These are phyloP conservation scores for Flaveria brownii DNA, from an alignment of 129 eudicot species.

Conservation along the genomic window DNA sequence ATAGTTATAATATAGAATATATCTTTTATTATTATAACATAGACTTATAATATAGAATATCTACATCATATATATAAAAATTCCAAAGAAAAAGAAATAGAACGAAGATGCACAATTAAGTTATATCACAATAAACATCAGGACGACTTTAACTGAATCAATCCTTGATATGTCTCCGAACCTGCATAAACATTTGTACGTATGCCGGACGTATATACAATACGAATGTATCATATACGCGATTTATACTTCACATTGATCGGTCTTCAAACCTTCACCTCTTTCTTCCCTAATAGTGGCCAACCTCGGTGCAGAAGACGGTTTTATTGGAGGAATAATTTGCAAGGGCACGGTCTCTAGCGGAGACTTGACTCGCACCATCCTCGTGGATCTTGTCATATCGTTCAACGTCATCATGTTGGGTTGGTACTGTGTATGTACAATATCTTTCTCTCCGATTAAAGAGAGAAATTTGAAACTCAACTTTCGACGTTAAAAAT, in stretches of 20 bases:
- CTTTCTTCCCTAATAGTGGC: slow-evolving; percentile 57
- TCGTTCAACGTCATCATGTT: slow-evolving; percentile 47
- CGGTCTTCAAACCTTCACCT: slow-evolving; percentile 44
- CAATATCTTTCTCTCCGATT: slow-evolving; percentile 33
- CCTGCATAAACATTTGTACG: slow-evolving; percentile 24
- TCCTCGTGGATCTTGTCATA: slow-evolving; percentile 41
- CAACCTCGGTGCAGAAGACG: slow-evolving; percentile 50
- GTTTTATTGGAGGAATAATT: slow-evolving; percentile 38
- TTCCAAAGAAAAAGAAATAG: slow-evolving; percentile 11
- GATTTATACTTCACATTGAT: slow-evolving; percentile 23
- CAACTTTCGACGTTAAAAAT: slow-evolving; percentile 26
- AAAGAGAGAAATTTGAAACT: slow-evolving; percentile 43
- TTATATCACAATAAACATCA: slow-evolving; percentile 33
- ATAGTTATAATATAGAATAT: not conserved
- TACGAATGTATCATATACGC: not conserved
- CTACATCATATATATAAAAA: slow-evolving; percentile 14
- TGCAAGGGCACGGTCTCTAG: slow-evolving; percentile 53
- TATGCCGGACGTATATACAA: not conserved
- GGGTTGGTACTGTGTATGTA: slow-evolving; percentile 30
- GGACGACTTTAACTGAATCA: slow-evolving; percentile 30
- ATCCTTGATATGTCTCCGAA: slow-evolving; percentile 27
- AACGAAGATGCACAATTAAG: slow-evolving; percentile 16
- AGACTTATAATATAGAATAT: slow-evolving; percentile 27
- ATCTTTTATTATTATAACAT: slow-evolving; percentile 22
- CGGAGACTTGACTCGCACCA: slow-evolving; percentile 32